These are phyloP conservation scores for Sarocladium strictum DNA, from an alignment of 2,329 filamentous ascomycete genomes.

Conservation along the genomic window DNA sequence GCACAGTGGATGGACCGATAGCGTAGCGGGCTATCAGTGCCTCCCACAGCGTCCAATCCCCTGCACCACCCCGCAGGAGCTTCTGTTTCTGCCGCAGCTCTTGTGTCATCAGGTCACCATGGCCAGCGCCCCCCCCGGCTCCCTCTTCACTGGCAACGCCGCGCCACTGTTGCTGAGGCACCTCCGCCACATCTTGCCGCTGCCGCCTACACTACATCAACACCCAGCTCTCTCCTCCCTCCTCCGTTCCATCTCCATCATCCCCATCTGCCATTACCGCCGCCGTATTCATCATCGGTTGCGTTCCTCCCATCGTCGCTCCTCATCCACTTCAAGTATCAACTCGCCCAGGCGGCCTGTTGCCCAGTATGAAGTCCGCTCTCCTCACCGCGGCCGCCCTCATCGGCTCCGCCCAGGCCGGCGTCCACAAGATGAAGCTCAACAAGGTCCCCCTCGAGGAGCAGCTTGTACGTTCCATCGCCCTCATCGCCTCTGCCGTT, in stretches of 20 bases:
- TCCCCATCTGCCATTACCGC: conserved; percentile 3
- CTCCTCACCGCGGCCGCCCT: conserved; percentile 67
- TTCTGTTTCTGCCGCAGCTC: conserved; percentile 2
- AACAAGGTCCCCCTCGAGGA: conserved; percentile 91
- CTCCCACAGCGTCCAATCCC: background rate
- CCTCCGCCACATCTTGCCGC: conserved; percentile 6
- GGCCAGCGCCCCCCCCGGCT: background rate
- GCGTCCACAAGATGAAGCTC: conserved; percentile 92
- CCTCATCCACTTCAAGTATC: conserved; percentile 1
- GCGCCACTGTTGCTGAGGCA: conserved; percentile 4
- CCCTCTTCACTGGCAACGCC: background rate
- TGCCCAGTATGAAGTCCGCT: conserved; percentile 74
- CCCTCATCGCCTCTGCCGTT: background rate
- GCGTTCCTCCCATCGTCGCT: background rate
- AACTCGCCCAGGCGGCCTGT: background rate
- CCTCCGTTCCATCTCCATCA: background rate
- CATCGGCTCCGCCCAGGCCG: conserved; percentile 76
- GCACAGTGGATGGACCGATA: background rate
- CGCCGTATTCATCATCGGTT: background rate
- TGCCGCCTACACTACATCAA: background rate
- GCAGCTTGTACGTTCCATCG: conserved; percentile 75
- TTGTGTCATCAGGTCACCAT: conserved; percentile 7
- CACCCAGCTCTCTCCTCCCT: background rate
- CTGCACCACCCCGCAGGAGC: background rate
- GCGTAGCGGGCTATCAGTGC: background rate